Conservation (phyloP, 129 eudicot genomes). For the Arctium lappa region DNA sequence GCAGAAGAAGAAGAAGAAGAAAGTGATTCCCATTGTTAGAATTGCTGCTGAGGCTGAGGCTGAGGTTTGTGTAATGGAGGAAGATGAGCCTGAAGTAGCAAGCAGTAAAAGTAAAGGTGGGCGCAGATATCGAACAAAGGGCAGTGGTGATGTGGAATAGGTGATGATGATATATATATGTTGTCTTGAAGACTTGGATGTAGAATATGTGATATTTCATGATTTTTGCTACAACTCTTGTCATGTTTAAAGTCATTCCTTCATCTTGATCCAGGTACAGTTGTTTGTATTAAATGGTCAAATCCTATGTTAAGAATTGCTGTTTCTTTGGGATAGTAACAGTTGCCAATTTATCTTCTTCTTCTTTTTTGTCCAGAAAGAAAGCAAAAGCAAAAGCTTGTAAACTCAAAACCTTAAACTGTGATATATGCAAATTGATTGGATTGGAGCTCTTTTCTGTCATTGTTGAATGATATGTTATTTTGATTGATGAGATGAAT, state of each 20-base stretch:
- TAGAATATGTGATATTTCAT: not conserved
- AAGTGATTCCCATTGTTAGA: slow-evolving; percentile 36
- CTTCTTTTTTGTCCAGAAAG: not conserved
- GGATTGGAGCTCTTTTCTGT: not conserved
- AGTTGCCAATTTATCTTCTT: not conserved
- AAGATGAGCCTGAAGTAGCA: slow-evolving; percentile 47
- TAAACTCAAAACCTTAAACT: not conserved
- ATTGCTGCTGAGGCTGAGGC: slow-evolving; percentile 41
- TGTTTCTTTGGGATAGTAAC: too few species aligned
- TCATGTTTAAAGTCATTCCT: not conserved
- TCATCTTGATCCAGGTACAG: not conserved
- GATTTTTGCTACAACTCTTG: not conserved
- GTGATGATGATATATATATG: not conserved
- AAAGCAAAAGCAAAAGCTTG: not conserved
- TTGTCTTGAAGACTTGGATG: not conserved
- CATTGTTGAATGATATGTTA: not conserved
- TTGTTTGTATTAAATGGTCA: too few species aligned
- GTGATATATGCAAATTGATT: not conserved
- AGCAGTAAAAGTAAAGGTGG: slow-evolving; percentile 31
- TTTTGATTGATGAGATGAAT: not conserved
- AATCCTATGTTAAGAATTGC: not conserved
- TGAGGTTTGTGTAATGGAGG: slow-evolving; percentile 71
- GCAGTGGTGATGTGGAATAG: slow-evolving; percentile 7
- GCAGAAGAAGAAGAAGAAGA: slow-evolving; percentile 29
- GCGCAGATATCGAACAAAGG: slow-evolving; percentile 61